These are phyloP conservation scores for Aspergillus costaricaensis DNA, from an alignment of 2,329 filamentous ascomycete species.

Conservation along the genomic window DNA sequence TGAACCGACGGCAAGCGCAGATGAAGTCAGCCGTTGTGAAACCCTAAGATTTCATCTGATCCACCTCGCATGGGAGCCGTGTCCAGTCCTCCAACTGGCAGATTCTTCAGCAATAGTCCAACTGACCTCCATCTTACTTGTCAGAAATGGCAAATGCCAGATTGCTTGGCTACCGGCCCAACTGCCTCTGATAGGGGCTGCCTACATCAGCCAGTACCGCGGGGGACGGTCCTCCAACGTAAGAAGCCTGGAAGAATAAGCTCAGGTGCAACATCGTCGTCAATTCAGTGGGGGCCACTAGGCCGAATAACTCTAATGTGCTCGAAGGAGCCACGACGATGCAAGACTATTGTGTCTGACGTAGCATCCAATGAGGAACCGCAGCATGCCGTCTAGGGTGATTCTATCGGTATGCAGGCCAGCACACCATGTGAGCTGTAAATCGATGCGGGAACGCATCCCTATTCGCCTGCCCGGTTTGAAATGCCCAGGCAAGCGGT, in stretches of 20 bases:
- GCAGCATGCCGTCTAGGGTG: slow-evolving; percentile 12
- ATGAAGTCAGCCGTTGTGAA: slow-evolving; percentile 43
- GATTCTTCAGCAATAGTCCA: slow-evolving; percentile 19
- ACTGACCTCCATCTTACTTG: slow-evolving; percentile 22
- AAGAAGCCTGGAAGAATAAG: slow-evolving; percentile 19
- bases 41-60: slow-evolving; percentile 39
- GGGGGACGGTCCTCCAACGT: slow-evolving; percentile 2
- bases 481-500: slow-evolving; percentile 22
- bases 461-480: slow-evolving; percentile 28
- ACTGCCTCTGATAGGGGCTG: slow-evolving; percentile 16
- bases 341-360: slow-evolving; percentile 15
- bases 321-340: slow-evolving; percentile 8
- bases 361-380: slow-evolving; percentile 20
- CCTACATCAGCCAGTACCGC: not conserved
- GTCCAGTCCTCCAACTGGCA: not conserved
- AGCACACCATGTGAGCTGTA: slow-evolving; percentile 35
- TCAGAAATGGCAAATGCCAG: slow-evolving; percentile 22
- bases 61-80: slow-evolving; percentile 32
- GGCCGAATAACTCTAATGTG: slow-evolving; percentile 18
- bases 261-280: slow-evolving; percentile 24
- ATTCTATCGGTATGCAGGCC: slow-evolving; percentile 22
- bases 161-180: slow-evolving; percentile 20
- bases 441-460: slow-evolving; percentile 17
- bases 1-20: slow-evolving; percentile 36
- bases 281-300: slow-evolving; percentile 11